phyloP scores from a whole-genome alignment of 805 yeast genomes.

The Teunomyces tritomae region DNA sequence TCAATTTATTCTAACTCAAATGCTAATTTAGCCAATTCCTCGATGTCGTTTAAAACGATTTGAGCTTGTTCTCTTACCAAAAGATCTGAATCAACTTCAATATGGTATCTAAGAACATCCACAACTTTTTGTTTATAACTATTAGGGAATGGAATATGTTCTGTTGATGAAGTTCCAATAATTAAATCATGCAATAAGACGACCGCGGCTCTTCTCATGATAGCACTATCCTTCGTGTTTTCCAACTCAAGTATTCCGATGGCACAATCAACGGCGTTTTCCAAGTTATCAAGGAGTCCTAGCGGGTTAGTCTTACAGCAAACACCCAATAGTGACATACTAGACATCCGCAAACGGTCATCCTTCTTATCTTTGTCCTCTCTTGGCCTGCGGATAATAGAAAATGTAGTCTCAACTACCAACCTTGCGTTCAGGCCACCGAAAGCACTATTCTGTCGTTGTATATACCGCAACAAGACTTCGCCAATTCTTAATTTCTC shows the following conservation, averaged over 20 bases:
- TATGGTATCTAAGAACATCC: conserved; percentile 41
- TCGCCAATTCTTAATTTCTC: conserved; percentile 81
- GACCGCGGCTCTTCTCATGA: conserved; percentile 74
- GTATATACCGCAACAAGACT: conserved; percentile 61
- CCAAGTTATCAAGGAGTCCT: conserved; percentile 47
- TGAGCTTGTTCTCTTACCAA: conserved; percentile 59
- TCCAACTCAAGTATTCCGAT: conserved; percentile 71
- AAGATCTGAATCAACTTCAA: conserved; percentile 52
- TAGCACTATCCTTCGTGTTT: conserved; percentile 39
- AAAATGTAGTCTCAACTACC: conserved; percentile 45
- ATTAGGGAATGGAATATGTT: conserved; percentile 49
- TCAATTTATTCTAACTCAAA: conserved; percentile 5
- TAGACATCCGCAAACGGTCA: conserved; percentile 71
- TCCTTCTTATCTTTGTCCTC: conserved; percentile 41
- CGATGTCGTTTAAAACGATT: conserved; percentile 29
- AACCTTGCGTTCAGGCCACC: conserved; percentile 40
- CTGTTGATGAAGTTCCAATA: conserved; percentile 43
- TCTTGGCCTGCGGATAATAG: conserved; percentile 28
- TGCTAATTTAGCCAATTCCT: conserved; percentile 22
- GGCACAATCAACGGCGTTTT: conserved; percentile 69
- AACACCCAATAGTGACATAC: conserved; percentile 80
- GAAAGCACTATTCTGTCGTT: conserved; percentile 46
- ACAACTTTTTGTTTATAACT: conserved; percentile 45
- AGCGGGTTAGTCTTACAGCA: conserved; percentile 58
- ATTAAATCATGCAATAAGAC: conserved; percentile 64